phyloP scores from a whole-genome alignment of 176 grass and related monocot genomes.

The Bonia amplexicaulis region DNA sequence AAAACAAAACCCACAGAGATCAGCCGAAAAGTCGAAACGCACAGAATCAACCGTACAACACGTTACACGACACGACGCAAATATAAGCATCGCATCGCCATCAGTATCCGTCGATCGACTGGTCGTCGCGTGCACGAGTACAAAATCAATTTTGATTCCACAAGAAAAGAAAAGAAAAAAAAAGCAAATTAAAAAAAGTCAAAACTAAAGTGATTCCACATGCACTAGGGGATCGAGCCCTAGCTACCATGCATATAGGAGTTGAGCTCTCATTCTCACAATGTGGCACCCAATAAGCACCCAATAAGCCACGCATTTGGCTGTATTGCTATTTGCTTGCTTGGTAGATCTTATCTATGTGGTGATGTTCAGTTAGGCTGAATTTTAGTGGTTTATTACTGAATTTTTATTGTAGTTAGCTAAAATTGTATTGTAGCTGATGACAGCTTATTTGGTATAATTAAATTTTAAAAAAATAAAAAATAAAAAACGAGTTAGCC shows the following conservation, averaged over 20 bases:
- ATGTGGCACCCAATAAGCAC: slow-evolving; percentile 35
- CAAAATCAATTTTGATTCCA: slow-evolving; percentile 12
- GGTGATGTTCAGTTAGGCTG: too few relatives aligned
- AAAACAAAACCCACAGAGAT: not conserved
- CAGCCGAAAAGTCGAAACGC: not conserved
- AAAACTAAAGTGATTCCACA: slow-evolving; percentile 26
- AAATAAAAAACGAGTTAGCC: too few relatives aligned
- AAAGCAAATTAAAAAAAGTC: not conserved
- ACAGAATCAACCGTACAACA: slow-evolving; percentile 11
- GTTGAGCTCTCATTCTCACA: slow-evolving; percentile 5
- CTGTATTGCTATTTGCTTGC: not conserved
- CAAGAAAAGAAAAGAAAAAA: not conserved
- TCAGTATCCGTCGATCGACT: not conserved
- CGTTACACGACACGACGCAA: not conserved
- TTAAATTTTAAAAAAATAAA: too few relatives aligned
- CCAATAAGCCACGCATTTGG: slow-evolving; percentile 9
- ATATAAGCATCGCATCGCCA: not conserved
- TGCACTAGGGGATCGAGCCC: not conserved
- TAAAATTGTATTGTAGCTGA: too few relatives aligned
- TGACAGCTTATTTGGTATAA: too few relatives aligned
- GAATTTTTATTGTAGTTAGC: too few relatives aligned
- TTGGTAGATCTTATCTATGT: not conserved
- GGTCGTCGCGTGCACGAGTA: slow-evolving; percentile 6
- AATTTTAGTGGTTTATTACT: too few relatives aligned
- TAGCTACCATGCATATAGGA: not conserved